A percentile compares a stretch with the other conserved stretches of the same genome.
These are phyloP conservation scores for Podospora pseudopauciseta DNA, from an alignment of 495 filamentous ascomycete species.

Conservation along the genomic window DNA sequence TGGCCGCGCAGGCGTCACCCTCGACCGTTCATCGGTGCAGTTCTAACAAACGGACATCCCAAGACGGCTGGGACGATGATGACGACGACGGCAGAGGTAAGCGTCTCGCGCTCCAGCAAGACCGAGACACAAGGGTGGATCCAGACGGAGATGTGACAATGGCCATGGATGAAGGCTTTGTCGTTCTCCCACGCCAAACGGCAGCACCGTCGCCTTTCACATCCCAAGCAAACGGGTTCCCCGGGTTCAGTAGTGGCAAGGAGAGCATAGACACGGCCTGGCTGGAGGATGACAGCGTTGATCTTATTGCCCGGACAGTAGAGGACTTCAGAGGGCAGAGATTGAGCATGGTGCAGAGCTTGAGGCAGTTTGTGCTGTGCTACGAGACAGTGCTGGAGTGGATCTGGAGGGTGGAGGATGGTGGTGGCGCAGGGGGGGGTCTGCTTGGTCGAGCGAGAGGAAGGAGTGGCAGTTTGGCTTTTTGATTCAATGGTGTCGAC, in stretches of 20 bases:
- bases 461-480: constrained; percentile 30
- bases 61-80: constrained; percentile 19
- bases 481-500: neutral
- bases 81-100: constrained; percentile 31
- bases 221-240: neutral
- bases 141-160: constrained; percentile 46
- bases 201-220: neutral
- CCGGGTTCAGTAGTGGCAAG: neutral
- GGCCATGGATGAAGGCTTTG: constrained; percentile 16
- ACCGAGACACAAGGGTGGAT: constrained; percentile 19
- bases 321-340: constrained; percentile 84
- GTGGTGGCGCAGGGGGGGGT: constrained; percentile 6
- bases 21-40: neutral
- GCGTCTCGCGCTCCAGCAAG: constrained; percentile 14
- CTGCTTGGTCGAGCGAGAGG: constrained; percentile 12
- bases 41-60: constrained; percentile 26
- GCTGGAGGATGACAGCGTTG: constrained; percentile 55
- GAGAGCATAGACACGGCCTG: constrained; percentile 37
- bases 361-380: constrained; percentile 92
- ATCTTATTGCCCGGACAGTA: constrained; percentile 81
- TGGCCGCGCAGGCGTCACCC: neutral
- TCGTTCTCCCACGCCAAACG: neutral
- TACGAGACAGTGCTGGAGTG: constrained; percentile 95
- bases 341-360: constrained; percentile 93
- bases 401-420: constrained; percentile 50